Base-by-base conservation (phyloP, 495 filamentous ascomycete genomes). In the Penicillium flavigenum region DNA sequence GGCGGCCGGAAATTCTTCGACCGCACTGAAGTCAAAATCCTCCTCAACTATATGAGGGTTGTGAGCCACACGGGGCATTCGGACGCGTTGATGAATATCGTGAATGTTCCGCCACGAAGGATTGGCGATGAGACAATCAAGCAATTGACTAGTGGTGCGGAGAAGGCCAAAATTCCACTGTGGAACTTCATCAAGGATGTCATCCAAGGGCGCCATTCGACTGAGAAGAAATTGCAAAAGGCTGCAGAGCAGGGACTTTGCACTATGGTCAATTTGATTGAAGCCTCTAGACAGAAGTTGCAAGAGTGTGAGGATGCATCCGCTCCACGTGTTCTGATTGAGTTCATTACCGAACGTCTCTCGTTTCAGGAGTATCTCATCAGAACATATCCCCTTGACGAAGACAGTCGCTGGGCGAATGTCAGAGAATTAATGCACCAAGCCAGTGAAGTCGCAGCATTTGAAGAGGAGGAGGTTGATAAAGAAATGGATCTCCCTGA, bases 1-100 rank as follows among this genome's bases (percentile, higher is more conserved):
- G 95, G 89, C 63, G 95, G 95, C 0, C 82, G 85, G 32, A 86
- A 87, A 54, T 99, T 99, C 72, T 99, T 93, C 63, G 95, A 99
- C 62, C 84, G 95, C 46, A 79, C 83, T 11, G 95, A 99, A 72
- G 87, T 99, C 65, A 97, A 95, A 68, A 82, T 87, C 4, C 68
- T 98, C 2, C 70, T 99, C 8, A 92, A 98, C 68, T 98, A 99
- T 69, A 75, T 98, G 22, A 81, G 92, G 27, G 87, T 95, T 6
- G 82, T 96, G 36, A 85, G 88, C 67, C 90, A 96, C 64, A 91
- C 91, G 2, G 81, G 86, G 16, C 92, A 96, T 63, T 96, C 91
- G 54, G 95, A 98, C 69, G 91, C 95, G 1, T 63, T 98, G 3
- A 81, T 86, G 36, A 84, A 90, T 31, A 86, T 98, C 51, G 85